These are phyloP conservation scores for Pichia manshurica DNA, from an alignment of 805 yeast genomes.

Conservation along the genomic window DNA sequence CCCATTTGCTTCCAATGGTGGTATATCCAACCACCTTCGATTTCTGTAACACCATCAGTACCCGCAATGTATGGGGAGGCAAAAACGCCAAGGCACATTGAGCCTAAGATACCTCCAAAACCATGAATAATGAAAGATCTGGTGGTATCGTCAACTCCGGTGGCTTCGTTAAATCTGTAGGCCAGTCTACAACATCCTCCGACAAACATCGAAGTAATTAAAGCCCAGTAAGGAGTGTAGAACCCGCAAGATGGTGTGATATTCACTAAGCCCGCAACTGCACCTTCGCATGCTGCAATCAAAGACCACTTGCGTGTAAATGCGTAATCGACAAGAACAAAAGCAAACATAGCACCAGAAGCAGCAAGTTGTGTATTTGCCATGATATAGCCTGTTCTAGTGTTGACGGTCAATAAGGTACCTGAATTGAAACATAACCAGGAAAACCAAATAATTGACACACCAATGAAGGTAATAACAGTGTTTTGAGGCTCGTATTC, in stretches of 20 bases:
- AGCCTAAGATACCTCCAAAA: slow-evolving; percentile 43
- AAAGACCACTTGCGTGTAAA: slow-evolving; percentile 37
- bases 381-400: slow-evolving; percentile 42
- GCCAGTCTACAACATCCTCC: slow-evolving; percentile 35
- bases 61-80: slow-evolving; percentile 40
- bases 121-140: slow-evolving; percentile 43
- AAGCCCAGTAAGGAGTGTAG: slow-evolving; percentile 43
- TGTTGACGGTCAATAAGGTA: slow-evolving; percentile 35
- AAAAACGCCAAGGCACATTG: slow-evolving; percentile 39
- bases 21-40: slow-evolving; percentile 43
- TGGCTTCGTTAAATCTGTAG: slow-evolving; percentile 34
- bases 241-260: slow-evolving; percentile 44
- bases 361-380: slow-evolving; percentile 49
- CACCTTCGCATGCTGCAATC: slow-evolving; percentile 41
- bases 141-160: slow-evolving; percentile 42
- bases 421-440: slow-evolving; percentile 47
- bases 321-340: slow-evolving; percentile 38
- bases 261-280: slow-evolving; percentile 40
- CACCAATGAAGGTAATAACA: slow-evolving; percentile 37
- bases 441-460: slow-evolving; percentile 42
- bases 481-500: slow-evolving; percentile 34
- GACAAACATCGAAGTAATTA: slow-evolving; percentile 36
- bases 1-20: slow-evolving; percentile 43
- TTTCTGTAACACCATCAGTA: slow-evolving; percentile 38
- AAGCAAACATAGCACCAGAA: slow-evolving; percentile 40